Evolutionary conservation across 169 alveolate species (phyloP).

Genomic region (Amoebophrya sp.): DNA sequence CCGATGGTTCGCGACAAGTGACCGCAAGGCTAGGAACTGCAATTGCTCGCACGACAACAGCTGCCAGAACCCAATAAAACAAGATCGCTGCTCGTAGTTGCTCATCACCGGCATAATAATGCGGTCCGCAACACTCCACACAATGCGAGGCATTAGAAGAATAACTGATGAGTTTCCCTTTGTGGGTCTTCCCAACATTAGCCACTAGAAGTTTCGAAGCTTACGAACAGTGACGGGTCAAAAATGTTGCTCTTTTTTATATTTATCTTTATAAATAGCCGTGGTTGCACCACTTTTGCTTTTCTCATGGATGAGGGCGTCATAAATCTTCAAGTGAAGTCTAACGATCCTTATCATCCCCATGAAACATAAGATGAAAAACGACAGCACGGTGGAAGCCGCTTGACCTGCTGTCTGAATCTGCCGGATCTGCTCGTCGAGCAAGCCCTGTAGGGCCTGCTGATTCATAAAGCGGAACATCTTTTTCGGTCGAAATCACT

Average conservation of each 20-base stretch:
- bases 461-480: background rate
- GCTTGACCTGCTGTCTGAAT: background rate
- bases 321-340: no score
- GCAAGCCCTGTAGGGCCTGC: slow-evolving; percentile 2
- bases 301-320: no score
- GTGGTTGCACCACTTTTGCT: no score
- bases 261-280: no score
- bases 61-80: background rate
- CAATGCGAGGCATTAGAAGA: no score
- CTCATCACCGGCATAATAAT: background rate
- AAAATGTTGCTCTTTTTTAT: no score
- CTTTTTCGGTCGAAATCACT: background rate
- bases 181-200: no score
- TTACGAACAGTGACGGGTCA: no score
- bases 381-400: background rate
- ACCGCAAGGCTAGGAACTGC: slow-evolving; percentile 5
- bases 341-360: no score
- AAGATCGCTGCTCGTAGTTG: background rate
- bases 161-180: no score
- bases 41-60: background rate
- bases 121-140: background rate
- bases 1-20: background rate
- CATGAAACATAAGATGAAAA: no score
- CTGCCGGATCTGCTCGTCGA: slow-evolving; percentile 22
- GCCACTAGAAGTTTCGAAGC: no score